Evolutionary conservation across 2,329 filamentous ascomycete species (phyloP).

Genomic region (Berkeleyomyces rouxiae): DNA sequence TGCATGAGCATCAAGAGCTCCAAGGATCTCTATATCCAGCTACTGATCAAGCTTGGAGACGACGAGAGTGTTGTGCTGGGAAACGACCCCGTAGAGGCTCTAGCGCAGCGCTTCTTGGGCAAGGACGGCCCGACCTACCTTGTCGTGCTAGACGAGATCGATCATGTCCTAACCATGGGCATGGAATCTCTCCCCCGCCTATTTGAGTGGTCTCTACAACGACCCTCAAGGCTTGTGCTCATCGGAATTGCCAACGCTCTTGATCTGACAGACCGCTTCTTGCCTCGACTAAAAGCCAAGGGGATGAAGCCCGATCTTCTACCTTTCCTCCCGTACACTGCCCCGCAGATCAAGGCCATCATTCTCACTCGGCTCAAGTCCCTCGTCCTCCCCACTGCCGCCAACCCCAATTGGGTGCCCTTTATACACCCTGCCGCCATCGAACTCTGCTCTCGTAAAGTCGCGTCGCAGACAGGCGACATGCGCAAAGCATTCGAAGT

Average conservation of each 20-base stretch:
- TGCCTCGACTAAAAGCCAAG: slow-evolving; percentile 81
- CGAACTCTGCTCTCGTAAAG: slow-evolving; percentile 84
- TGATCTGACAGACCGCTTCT: slow-evolving; percentile 85
- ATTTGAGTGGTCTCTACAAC: slow-evolving; percentile 90
- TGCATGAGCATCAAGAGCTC: slow-evolving; percentile 93
- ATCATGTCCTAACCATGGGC: slow-evolving; percentile 79
- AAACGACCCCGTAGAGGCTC: slow-evolving; percentile 24
- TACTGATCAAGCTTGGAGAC: slow-evolving; percentile 53
- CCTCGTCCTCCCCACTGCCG: slow-evolving; percentile 42
- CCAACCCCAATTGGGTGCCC: slow-evolving; percentile 47
- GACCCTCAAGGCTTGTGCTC: slow-evolving; percentile 61
- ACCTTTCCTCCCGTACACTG: slow-evolving; percentile 84
- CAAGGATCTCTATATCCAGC: slow-evolving; percentile 64
- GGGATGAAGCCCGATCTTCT: slow-evolving; percentile 81
- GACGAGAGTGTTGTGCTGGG: slow-evolving; percentile 20
- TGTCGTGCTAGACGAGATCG: slow-evolving; percentile 88
- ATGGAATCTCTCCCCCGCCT: slow-evolving; percentile 77
- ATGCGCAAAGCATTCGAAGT: slow-evolving; percentile 92
- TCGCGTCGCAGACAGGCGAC: slow-evolving; percentile 86
- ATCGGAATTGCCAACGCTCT: slow-evolving; percentile 93
- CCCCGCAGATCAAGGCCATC: slow-evolving; percentile 70
- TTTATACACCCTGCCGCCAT: slow-evolving; percentile 91
- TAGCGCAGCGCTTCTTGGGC: slow-evolving; percentile 10
- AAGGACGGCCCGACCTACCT: slow-evolving; percentile 41
- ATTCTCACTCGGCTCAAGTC: slow-evolving; percentile 70